These are phyloP conservation scores for Sordaria brevicollis DNA, from an alignment of 495 filamentous ascomycete genomes.

Conservation along the genomic window DNA sequence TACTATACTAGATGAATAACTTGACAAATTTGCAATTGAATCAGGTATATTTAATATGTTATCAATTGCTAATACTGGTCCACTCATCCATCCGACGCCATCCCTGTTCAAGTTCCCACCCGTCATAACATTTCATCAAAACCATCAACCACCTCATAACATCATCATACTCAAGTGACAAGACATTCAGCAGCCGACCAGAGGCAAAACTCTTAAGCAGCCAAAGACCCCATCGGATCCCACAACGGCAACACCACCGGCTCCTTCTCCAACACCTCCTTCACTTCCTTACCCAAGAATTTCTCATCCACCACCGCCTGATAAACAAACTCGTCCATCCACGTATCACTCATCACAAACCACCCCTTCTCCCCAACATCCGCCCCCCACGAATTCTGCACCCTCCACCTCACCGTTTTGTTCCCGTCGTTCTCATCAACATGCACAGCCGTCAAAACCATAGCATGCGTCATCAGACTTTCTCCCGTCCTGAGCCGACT, in stretches of 20 bases:
- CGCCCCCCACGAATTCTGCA: slow-evolving; percentile 77
- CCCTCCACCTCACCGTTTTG: slow-evolving; percentile 62
- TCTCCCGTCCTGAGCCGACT: slow-evolving; percentile 60
- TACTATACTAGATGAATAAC: too few relatives aligned
- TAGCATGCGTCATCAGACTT: slow-evolving; percentile 77
- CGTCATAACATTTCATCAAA: neutral
- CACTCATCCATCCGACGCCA: neutral
- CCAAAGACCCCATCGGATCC: slow-evolving; percentile 84
- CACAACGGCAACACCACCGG: slow-evolving; percentile 65
- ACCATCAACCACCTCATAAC: neutral
- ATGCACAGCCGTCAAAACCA: slow-evolving; percentile 82
- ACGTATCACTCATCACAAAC: slow-evolving; percentile 77
- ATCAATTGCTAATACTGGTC: neutral
- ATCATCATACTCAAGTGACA: neutral
- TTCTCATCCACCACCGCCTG: slow-evolving; percentile 71
- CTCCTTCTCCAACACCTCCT: slow-evolving; percentile 57
- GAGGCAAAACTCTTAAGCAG: slow-evolving; percentile 43
- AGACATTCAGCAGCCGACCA: neutral
- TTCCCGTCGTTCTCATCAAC: slow-evolving; percentile 51
- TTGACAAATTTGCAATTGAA: neutral
- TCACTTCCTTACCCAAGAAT: slow-evolving; percentile 53
- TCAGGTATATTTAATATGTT: neutral
- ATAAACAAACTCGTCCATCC: slow-evolving; percentile 81
- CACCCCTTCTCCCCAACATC: slow-evolving; percentile 60
- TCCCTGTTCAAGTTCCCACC: neutral